phyloP scores from a whole-genome alignment of 371 early-diverging fungal genomes.

The Sporodiniella umbellata region DNA sequence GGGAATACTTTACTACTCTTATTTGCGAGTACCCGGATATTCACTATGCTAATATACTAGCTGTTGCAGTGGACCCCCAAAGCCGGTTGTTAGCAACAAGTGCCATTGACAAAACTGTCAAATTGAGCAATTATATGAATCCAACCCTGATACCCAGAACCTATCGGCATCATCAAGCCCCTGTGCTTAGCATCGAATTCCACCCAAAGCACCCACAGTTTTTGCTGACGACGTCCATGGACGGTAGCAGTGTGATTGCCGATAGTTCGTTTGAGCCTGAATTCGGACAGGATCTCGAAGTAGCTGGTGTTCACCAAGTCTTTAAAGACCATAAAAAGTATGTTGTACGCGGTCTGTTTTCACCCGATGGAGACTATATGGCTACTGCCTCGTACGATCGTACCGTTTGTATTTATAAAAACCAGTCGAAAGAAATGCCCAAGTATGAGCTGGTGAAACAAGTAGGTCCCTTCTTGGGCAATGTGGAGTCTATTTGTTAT shows the following conservation, averaged over 20 bases:
- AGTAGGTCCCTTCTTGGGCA: constrained; percentile 49
- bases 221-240: constrained; percentile 73
- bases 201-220: constrained; percentile 56
- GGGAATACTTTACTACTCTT: constrained; percentile 23
- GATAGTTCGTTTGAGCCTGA: constrained; percentile 46
- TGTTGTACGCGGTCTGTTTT: constrained; percentile 63
- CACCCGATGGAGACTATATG: constrained; percentile 53
- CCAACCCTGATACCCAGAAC: constrained; percentile 28
- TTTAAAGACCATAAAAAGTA: constrained; percentile 71
- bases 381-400: constrained; percentile 74
- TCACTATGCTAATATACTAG: constrained; percentile 54
- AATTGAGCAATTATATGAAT: constrained; percentile 44
- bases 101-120: constrained; percentile 65
- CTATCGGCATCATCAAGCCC: constrained; percentile 56
- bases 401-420: constrained; percentile 57
- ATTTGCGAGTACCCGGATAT: constrained; percentile 23
- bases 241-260: constrained; percentile 59
- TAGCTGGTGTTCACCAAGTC: constrained; percentile 36
- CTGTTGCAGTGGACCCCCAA: constrained; percentile 34
- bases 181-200: constrained; percentile 62
- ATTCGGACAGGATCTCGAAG: constrained; percentile 15
- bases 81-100: constrained; percentile 49
- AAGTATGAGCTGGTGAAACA: constrained; percentile 24
- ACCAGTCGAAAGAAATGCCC: constrained; percentile 3
- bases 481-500: constrained; percentile 62